Evolutionary conservation across 2,329 filamentous ascomycete genomes (phyloP).

Genomic region (Huntiella savannae): DNA sequence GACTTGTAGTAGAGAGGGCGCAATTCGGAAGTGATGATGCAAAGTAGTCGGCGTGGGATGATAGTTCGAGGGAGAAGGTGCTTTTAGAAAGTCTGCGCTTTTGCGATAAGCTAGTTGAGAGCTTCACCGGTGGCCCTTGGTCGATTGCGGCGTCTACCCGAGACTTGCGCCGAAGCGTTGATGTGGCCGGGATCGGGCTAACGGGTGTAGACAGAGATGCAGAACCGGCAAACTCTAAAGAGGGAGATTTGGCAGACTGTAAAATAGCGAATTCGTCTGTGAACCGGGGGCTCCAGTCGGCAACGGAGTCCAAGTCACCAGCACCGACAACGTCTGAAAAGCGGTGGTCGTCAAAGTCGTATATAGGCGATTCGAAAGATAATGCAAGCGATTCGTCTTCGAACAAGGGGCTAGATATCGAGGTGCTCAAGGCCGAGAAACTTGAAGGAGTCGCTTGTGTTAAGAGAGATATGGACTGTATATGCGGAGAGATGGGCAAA

Average conservation of each 20-base stretch:
- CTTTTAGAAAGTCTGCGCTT: constrained; percentile 8
- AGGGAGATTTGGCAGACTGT: not conserved
- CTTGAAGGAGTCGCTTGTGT: not conserved
- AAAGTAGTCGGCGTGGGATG: constrained; percentile 44
- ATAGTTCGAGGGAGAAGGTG: constrained; percentile 29
- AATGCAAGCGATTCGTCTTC: not conserved
- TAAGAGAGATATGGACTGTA: no score
- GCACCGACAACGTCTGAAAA: not conserved
- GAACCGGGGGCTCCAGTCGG: constrained; percentile 3
- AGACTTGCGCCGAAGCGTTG: no score
- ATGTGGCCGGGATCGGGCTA: not conserved
- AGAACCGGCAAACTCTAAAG: not conserved
- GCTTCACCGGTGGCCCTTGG: not conserved
- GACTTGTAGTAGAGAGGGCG: no score
- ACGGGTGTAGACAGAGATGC: not conserved
- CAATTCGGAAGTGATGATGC: constrained; percentile 26
- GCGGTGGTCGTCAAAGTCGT: not conserved
- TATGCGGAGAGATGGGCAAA: no score
- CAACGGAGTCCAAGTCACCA: not conserved
- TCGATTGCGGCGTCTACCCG: not conserved
- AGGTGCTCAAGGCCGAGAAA: not conserved
- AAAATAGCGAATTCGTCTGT: constrained; percentile 1
- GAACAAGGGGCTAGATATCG: constrained; percentile 1
- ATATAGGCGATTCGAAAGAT: not conserved
- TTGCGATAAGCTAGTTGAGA: constrained; percentile 23